phyloP scores from a whole-genome alignment of 2,329 filamentous ascomycete genomes.

The Ilyonectria destructans region DNA sequence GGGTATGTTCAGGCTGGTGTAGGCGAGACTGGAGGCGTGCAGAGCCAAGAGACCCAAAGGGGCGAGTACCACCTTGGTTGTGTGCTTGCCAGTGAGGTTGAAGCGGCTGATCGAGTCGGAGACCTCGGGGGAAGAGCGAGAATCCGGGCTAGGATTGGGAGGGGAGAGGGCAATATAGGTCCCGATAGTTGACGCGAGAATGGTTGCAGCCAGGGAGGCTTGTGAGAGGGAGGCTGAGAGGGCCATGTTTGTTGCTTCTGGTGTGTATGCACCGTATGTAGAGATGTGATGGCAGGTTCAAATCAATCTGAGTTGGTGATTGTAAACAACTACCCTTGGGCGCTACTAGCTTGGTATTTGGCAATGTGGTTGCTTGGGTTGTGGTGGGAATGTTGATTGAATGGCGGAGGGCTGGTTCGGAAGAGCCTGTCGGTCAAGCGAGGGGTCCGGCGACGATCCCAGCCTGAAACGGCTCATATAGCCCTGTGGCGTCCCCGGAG shows the following conservation, averaged over 20 bases:
- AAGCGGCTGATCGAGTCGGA: slow-evolving; percentile 46
- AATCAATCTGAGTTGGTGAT: neutral
- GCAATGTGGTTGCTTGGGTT: too few relatives aligned
- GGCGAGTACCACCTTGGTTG: slow-evolving; percentile 38
- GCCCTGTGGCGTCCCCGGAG: too few relatives aligned
- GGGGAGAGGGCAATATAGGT: slow-evolving; percentile 53
- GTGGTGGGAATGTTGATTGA: too few relatives aligned
- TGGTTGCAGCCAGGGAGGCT: slow-evolving; percentile 39
- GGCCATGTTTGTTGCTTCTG: slow-evolving; percentile 16
- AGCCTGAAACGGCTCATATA: too few relatives aligned
- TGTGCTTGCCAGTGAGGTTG: slow-evolving; percentile 48
- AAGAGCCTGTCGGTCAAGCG: too few relatives aligned
- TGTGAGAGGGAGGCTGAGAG: slow-evolving; percentile 34
- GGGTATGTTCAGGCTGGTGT: slow-evolving; percentile 40
- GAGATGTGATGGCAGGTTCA: neutral
- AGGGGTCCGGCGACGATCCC: too few relatives aligned
- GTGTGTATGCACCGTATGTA: neutral
- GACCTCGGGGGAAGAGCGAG: slow-evolving; percentile 2
- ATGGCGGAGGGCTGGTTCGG: too few relatives aligned
- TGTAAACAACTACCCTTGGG: too few relatives aligned
- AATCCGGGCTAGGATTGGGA: slow-evolving; percentile 48
- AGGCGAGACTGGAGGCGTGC: slow-evolving; percentile 44
- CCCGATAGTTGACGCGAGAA: slow-evolving; percentile 50
- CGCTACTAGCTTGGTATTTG: too few relatives aligned
- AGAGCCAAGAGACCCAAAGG: slow-evolving; percentile 46